phyloP scores from a whole-genome alignment of 306 rosid species.

The Cucurbita ficifolia region DNA sequence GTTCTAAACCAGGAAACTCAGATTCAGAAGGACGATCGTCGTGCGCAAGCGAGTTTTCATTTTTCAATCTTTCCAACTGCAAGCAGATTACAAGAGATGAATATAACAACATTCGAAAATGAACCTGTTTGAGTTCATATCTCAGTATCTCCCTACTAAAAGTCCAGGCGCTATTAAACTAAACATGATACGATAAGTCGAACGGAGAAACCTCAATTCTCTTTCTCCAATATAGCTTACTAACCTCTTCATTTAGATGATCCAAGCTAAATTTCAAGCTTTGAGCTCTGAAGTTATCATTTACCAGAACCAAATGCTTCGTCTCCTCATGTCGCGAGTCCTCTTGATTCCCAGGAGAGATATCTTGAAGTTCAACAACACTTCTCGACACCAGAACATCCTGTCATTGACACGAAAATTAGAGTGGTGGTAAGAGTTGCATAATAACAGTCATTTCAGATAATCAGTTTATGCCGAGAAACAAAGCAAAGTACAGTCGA shows the following conservation, averaged over 20 bases:
- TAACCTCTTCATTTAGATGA: conserved; percentile 63
- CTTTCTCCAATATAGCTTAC: not conserved
- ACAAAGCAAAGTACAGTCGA: not conserved
- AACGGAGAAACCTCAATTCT: not conserved
- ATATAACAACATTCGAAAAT: not conserved
- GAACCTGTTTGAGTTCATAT: not conserved
- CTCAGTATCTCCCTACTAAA: not conserved
- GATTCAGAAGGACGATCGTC: conserved; percentile 32
- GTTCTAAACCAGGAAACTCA: conserved; percentile 49
- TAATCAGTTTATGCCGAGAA: not conserved
- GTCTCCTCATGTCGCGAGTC: conserved; percentile 7
- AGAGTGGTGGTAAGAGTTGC: not conserved
- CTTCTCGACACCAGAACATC: conserved; percentile 27
- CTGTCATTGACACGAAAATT: conserved; percentile 23
- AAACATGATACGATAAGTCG: not conserved
- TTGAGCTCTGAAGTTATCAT: conserved; percentile 21
- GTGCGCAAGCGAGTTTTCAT: conserved; percentile 43
- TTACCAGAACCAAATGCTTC: conserved; percentile 36
- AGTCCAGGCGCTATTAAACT: too few relatives aligned
- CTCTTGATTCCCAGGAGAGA: conserved; percentile 25
- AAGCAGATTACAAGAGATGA: conserved; percentile 14
- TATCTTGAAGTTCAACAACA: conserved; percentile 23
- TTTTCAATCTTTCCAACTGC: conserved; percentile 88
- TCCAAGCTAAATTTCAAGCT: conserved; percentile 74
- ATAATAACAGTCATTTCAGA: not conserved